Evolutionary conservation across 306 rosid species (phyloP).

Genomic region (Medicago ruthenica): DNA sequence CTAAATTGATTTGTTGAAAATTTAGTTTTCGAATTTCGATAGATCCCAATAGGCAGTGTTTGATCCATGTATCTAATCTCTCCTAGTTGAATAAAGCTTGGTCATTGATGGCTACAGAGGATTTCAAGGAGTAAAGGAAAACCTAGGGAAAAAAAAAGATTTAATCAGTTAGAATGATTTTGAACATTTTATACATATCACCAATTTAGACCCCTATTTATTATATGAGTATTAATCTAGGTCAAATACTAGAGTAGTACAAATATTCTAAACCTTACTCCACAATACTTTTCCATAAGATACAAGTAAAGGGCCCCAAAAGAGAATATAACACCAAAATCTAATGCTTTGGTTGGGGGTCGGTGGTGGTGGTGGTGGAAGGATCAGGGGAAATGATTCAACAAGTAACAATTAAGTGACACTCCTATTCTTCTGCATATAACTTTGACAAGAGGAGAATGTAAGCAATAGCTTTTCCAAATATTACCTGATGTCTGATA

Average conservation of each 20-base stretch:
- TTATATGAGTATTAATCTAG: conserved; percentile 16
- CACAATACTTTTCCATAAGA: conserved; percentile 2
- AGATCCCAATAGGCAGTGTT: not conserved
- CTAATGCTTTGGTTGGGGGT: conserved; percentile 17
- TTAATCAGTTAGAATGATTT: conserved; percentile 11
- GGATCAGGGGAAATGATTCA: conserved; percentile 21
- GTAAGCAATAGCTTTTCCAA: conserved; percentile 8
- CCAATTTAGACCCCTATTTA: conserved; percentile 12
- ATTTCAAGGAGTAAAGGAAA: conserved; percentile 9
- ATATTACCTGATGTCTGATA: conserved; percentile 19
- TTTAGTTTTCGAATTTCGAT: conserved; percentile 2
- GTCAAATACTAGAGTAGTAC: conserved; percentile 10
- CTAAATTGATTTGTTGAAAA: conserved; percentile 17
- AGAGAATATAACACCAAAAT: conserved; percentile 15
- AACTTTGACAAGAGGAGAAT: not conserved
- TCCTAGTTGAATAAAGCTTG: conserved; percentile 3
- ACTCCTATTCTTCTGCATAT: not conserved
- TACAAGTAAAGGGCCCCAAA: not conserved
- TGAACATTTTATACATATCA: conserved; percentile 4
- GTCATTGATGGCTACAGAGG: conserved; percentile 6
- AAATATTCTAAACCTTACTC: conserved; percentile 6
- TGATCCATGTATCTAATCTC: conserved; percentile 10
- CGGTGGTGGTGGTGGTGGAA: not conserved
- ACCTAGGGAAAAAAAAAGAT: not conserved
- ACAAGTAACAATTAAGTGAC: not conserved